These are phyloP conservation scores for Furcasterigmium furcatum DNA, from an alignment of 2,329 filamentous ascomycete species.

Conservation along the genomic window DNA sequence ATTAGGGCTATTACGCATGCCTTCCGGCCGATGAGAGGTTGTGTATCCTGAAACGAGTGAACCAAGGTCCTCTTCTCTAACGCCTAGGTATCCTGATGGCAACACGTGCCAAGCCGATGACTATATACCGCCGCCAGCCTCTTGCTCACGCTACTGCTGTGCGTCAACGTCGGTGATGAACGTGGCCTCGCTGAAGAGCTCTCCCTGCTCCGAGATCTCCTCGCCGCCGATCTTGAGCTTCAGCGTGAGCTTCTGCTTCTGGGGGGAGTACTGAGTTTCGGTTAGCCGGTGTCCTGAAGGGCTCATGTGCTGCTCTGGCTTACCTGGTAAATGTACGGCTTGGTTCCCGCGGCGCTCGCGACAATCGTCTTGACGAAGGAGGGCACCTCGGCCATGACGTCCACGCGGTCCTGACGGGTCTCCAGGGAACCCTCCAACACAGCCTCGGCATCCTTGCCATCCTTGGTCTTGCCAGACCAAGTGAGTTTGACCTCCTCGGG, in stretches of 20 bases:
- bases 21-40: too few relatives aligned
- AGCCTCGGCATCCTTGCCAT: slow-evolving; percentile 70
- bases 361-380: slow-evolving; percentile 95
- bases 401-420: slow-evolving; percentile 73
- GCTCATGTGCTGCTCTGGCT: slow-evolving; percentile 18
- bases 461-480: slow-evolving; percentile 76
- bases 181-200: slow-evolving; percentile 85
- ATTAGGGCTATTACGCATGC: too few relatives aligned
- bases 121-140: too few relatives aligned
- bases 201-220: slow-evolving; percentile 74
- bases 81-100: slow-evolving; percentile 11
- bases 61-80: slow-evolving; percentile 6
- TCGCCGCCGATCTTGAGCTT: slow-evolving; percentile 84
- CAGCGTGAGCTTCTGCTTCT: slow-evolving; percentile 60
- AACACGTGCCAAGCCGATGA: slow-evolving; percentile 6
- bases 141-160: too few relatives aligned
- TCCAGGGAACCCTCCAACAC: slow-evolving; percentile 67
- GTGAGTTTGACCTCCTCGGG: slow-evolving; percentile 71
- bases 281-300: not conserved
- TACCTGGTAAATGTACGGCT: slow-evolving; percentile 97
- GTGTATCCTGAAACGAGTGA: slow-evolving; percentile 8
- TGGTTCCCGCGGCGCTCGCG: slow-evolving; percentile 82
- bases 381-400: slow-evolving; percentile 95
- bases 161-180: slow-evolving; percentile 60
- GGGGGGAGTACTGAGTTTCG: slow-evolving; percentile 62